phyloP scores from a whole-genome alignment of 768 basidiomycete species.

The Clavulina sp. region DNA sequence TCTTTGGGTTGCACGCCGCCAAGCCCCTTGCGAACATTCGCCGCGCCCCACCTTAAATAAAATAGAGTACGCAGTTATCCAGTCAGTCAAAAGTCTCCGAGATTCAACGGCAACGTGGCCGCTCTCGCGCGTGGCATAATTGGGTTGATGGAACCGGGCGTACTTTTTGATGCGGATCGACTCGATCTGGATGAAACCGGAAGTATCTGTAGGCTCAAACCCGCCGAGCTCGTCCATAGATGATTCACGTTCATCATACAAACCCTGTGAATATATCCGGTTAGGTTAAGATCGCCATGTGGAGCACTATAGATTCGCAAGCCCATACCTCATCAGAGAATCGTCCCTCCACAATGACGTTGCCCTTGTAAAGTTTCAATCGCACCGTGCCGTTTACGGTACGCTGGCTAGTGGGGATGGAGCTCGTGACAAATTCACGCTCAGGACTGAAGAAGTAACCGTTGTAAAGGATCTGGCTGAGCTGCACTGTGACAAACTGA shows the following conservation, averaged over 20 bases:
- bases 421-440: conserved; percentile 80
- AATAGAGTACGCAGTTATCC: conserved; percentile 3
- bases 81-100: too few relatives aligned
- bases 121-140: too few relatives aligned
- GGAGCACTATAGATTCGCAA: not conserved
- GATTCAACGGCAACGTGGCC: too few relatives aligned
- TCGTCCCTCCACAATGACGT: conserved; percentile 85
- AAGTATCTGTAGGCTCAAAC: conserved; percentile 89
- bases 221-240: conserved; percentile 99
- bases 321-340: conserved; percentile 58
- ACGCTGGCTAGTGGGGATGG: conserved; percentile 85
- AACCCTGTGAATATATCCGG: conserved; percentile 31
- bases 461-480: conserved; percentile 89
- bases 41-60: conserved; percentile 58
- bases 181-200: conserved; percentile 94
- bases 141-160: too few relatives aligned
- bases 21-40: conserved; percentile 72
- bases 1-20: conserved; percentile 59
- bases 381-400: conserved; percentile 90
- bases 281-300: not conserved
- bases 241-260: conserved; percentile 89
- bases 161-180: conserved; percentile 97
- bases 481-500: conserved; percentile 81
- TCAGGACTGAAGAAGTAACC: conserved; percentile 99
- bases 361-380: conserved; percentile 89